Percentiles rank a stretch among this genome's conserved stretches.
Evolutionary conservation across 257 asterid species (phyloP).

Genomic region (Ligustrum vulgare): DNA sequence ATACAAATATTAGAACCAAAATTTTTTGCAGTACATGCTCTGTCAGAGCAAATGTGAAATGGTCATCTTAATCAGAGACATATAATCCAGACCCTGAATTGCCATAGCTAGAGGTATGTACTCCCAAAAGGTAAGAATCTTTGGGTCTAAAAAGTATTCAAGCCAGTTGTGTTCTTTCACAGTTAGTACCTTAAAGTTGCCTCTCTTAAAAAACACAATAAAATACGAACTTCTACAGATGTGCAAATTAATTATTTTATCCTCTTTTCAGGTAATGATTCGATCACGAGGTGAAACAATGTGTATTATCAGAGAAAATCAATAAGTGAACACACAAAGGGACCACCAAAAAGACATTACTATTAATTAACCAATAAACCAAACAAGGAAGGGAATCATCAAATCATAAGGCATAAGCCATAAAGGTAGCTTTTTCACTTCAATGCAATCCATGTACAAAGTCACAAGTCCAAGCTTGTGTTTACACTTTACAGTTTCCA

Average conservation of each 20-base stretch:
- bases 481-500: conserved; percentile 40
- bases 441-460: conserved; percentile 15
- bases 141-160: neutral
- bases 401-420: conserved; percentile 31
- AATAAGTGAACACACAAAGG: conserved; percentile 28
- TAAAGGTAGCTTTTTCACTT: conserved; percentile 13
- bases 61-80: neutral
- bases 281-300: conserved; percentile 9
- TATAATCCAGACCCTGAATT: neutral
- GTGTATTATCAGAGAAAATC: conserved; percentile 1
- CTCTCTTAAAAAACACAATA: conserved; percentile 1
- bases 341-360: conserved; percentile 41
- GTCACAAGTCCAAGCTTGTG: conserved; percentile 28
- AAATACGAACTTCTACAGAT: neutral
- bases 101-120: neutral
- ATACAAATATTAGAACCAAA: neutral
- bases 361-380: neutral
- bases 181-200: neutral
- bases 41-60: neutral
- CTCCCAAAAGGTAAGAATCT: neutral
- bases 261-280: conserved; percentile 14
- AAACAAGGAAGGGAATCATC: conserved; percentile 33
- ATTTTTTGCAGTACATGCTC: neutral
- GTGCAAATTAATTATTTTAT: conserved; percentile 19
- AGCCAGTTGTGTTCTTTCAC: neutral